phyloP scores from a whole-genome alignment of 2,329 filamentous ascomycete species.

The Diaporthe destruens region DNA sequence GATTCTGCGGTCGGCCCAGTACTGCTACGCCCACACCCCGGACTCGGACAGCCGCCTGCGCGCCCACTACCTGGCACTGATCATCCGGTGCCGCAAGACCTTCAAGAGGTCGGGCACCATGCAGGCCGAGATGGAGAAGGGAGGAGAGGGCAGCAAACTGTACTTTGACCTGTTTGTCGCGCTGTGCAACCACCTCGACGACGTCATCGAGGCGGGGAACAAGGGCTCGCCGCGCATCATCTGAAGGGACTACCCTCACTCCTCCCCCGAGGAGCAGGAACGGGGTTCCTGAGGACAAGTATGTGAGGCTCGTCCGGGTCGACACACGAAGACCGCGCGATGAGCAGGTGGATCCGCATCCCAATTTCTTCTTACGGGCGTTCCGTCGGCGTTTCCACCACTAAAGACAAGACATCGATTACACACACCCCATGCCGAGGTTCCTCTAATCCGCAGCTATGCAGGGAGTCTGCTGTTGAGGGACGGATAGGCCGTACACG shows the following conservation, averaged over 20 bases:
- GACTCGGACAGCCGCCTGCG: constrained; percentile 92
- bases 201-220: constrained; percentile 88
- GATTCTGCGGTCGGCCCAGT: constrained; percentile 92
- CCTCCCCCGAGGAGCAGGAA: constrained; percentile 1
- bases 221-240: constrained; percentile 70
- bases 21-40: constrained; percentile 95
- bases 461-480: constrained; percentile 37
- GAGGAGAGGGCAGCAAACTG: constrained; percentile 79
- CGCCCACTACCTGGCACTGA: constrained; percentile 96
- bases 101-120: constrained; percentile 99
- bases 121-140: constrained; percentile 98
- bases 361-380: constrained; percentile 36
- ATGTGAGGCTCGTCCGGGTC: constrained; percentile 30
- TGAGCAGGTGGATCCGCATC: constrained; percentile 34
- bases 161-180: constrained; percentile 99
- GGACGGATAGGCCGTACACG: constrained; percentile 31
- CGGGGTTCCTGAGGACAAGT: constrained; percentile 15
- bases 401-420: constrained; percentile 38
- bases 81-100: constrained; percentile 96
- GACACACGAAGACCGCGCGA: constrained; percentile 34
- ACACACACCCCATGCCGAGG: constrained; percentile 33
- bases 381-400: constrained; percentile 40
- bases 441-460: constrained; percentile 36
- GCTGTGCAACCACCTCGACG: constrained; percentile 98
- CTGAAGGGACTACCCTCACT: constrained; percentile 52